phyloP scores from a whole-genome alignment of 2,329 filamentous ascomycete species.

The Fusarium denticulatum region DNA sequence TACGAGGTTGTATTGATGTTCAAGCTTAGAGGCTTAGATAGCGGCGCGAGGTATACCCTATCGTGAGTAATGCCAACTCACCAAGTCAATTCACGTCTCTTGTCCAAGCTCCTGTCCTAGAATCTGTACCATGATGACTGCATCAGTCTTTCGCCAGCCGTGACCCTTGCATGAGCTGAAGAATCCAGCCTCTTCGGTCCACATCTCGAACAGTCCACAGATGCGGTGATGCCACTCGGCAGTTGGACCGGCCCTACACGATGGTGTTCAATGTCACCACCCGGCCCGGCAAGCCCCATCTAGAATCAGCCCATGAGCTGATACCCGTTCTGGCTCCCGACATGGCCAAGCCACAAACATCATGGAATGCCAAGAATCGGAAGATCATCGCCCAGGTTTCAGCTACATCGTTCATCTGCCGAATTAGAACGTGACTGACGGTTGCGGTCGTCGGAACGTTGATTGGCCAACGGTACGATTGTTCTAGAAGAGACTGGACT shows the following conservation, averaged over 20 bases:
- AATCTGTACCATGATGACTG: rapidly evolving
- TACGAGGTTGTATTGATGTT: not conserved
- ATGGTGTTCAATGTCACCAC: not conserved
- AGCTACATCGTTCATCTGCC: not conserved
- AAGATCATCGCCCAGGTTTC: not conserved
- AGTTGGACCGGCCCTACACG: too few relatives aligned
- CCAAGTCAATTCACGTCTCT: not conserved
- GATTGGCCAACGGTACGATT: not conserved
- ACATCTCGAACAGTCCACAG: not conserved
- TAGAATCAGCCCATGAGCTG: not conserved
- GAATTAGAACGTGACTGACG: not conserved
- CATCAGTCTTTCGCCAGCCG: too few relatives aligned
- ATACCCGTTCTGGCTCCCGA: not conserved
- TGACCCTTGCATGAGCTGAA: too few relatives aligned
- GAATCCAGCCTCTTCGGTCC: too few relatives aligned
- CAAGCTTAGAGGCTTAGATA: not conserved
- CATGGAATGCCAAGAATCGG: not conserved
- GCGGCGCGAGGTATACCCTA: not conserved
- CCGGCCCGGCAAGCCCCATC: not conserved
- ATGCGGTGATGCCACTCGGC: not conserved
- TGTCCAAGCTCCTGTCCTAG: not conserved
- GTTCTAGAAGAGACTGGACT: not conserved
- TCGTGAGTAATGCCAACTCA: not conserved
- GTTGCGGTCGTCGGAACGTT: not conserved
- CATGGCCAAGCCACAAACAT: not conserved